Base-by-base conservation (phyloP, 1,284 basidiomycete species). In the Cryptococcus jaspeensis region DNA sequence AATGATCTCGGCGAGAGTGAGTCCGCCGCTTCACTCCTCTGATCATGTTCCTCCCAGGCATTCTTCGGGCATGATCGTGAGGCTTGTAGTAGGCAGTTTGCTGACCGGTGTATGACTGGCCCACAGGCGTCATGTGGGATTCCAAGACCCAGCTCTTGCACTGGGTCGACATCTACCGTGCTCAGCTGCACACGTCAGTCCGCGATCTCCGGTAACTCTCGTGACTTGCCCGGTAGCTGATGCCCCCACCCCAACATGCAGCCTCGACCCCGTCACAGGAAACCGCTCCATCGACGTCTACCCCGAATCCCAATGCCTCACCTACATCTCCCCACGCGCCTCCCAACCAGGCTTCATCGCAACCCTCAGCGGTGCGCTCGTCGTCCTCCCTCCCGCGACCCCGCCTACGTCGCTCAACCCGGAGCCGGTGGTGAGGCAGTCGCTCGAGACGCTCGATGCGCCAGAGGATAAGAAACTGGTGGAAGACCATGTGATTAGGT, bases 101-200 rank as follows among this genome's bases (percentile, higher is more conserved):
- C n/a, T n/a, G n/a, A n/a, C n/a, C n/a, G n/a, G n/a, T n/a, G 9
- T n/a, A 40, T 5, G 22, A 41, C 49, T 55, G 44, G 35, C 35
- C 2, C 12, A 12, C 40, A 74, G 75, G 76, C 39, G 68, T 73
- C 43, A 52, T 74, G 20, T 78, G 76, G 76, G 71, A 76, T 54
- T 62, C 64, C 6, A 58, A 61, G 53, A 66, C 64, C 20, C 50
- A 67, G 40, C 58, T 70, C 3, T 54, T 76, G 2, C 70, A 73
- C 53, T 78, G 74, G 74, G 68, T 78, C 18, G 76, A 76, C 56
- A 72, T 78, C 52, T 63, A 69, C 20, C 50, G 56, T 2, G 62
- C 70, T 0, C 58, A 70, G 45, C 56, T 78, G 40, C 73, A 78
- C 58, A 66, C 72, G 70, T 74, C 50, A 16, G 8, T 35, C 12